Base-by-base conservation (phyloP, 257 asterid genomes). In the Capsicum rhomboideum region DNA sequence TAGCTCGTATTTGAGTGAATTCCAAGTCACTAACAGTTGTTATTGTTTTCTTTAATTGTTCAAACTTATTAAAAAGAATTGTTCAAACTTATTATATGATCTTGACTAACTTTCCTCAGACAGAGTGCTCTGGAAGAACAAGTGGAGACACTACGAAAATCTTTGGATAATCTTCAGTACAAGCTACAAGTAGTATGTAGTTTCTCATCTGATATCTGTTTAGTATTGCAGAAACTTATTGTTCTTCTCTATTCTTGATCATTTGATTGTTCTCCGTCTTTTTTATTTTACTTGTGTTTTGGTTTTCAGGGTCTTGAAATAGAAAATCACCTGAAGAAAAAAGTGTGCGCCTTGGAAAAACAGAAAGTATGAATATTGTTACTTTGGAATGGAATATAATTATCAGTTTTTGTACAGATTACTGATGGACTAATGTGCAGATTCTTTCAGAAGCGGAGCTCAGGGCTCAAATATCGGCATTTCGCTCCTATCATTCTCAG, bases 71-170 rank as follows among this genome's bases (percentile, higher is more conserved):
- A 42, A 71, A 72, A 74, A 46, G 21, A 74, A 74, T 23, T 14
- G 80, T 75, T 75, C 80, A 23, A 75, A 49, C 80, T 46, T 75
- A 75, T 75, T 75, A 23, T 75, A 75, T 75, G 61, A 75, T 75
- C 59, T 75, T 75, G 89, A 92, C 89, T 90, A 91, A 88, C 90
- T 87, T 86, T 91, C 90, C 89, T 90, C 90, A 91, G 97, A 90
- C 98, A 96, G 99, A 93, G 93, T 86, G 91, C 97, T 82, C 91
- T 96, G 67, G 98, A 94, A 91, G 92, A 92, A 79, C 98, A 96
- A 89, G 85, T 93, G 66, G 93, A 92, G 85, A 91, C 86, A 28
- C 88, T 95, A 86, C 91, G 93, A 88, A 95, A 82, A 86, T 83
- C 88, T 89, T 83, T 87, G 75, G 95, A 90, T 88, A 88, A 87